Percentiles rank a stretch among this genome's conserved stretches.
Conservation (phyloP, 345 rosid genomes). For the Cardiospermum halicacabum region DNA sequence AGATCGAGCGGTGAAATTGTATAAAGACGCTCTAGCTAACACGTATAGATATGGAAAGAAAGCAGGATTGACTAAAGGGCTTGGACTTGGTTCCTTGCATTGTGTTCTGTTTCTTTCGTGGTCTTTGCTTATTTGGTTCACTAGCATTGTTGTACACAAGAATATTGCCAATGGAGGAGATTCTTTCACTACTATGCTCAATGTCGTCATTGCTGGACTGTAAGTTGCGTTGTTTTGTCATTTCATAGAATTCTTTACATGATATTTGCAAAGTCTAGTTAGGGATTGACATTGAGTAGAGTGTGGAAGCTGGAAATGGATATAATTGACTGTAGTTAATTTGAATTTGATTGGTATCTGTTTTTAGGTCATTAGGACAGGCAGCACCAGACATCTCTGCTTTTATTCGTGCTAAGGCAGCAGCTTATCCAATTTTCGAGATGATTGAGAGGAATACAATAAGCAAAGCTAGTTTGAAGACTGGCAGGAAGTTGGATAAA, state of each 20-base stretch:
- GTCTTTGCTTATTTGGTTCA: slow-evolving; percentile 94
- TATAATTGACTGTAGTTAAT: no score
- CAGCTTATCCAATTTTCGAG: slow-evolving; percentile 87
- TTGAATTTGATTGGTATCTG: no score
- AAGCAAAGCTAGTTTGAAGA: slow-evolving; percentile 48
- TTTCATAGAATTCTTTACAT: not conserved
- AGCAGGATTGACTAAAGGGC: slow-evolving; percentile 88
- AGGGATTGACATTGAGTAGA: not conserved
- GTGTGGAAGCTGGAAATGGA: no score
- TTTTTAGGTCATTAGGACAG: slow-evolving; percentile 79
- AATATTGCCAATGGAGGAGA: slow-evolving; percentile 76
- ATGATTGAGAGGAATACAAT: slow-evolving; percentile 82
- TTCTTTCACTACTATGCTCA: slow-evolving; percentile 98
- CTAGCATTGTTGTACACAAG: slow-evolving; percentile 83
- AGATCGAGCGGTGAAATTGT: slow-evolving; percentile 73
- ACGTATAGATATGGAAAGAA: slow-evolving; percentile 73
- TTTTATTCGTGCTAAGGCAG: slow-evolving; percentile 73
- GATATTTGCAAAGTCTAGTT: not conserved
- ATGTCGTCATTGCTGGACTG: slow-evolving; percentile 93
- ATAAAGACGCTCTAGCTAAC: slow-evolving; percentile 59
- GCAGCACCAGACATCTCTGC: slow-evolving; percentile 89
- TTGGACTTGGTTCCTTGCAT: slow-evolving; percentile 86
- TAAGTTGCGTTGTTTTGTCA: slow-evolving; percentile 37
- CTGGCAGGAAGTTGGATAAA: slow-evolving; percentile 46
- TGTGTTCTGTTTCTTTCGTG: slow-evolving; percentile 84